A percentile compares a stretch with the other conserved stretches of the same genome.
phyloP scores from a whole-genome alignment of 2,329 filamentous ascomycete species.

The Dactylellina leptospora region DNA sequence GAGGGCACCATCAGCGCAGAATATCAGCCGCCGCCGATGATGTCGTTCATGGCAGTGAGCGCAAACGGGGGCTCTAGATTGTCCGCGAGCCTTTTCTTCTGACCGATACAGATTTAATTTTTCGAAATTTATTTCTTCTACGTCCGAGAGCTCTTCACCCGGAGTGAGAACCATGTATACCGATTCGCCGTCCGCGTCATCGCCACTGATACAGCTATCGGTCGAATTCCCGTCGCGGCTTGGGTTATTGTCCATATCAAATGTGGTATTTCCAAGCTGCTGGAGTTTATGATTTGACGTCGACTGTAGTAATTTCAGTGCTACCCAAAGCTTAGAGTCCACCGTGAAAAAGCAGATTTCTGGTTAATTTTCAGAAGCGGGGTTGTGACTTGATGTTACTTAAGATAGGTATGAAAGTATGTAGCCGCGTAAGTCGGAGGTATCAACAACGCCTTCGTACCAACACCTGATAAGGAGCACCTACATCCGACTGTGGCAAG shows the following conservation, averaged over 20 bases:
- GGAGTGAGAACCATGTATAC: not conserved
- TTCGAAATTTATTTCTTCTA: not conserved
- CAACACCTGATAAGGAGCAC: no score
- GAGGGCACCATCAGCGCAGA: not conserved
- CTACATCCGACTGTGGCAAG: no score
- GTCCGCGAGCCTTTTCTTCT: not conserved
- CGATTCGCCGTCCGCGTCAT: constrained; percentile 1
- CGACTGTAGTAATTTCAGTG: not conserved
- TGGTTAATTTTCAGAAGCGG: not conserved
- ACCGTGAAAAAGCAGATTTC: not conserved
- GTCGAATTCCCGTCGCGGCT: not conserved
- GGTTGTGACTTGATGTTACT: not conserved
- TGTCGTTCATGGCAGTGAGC: not conserved
- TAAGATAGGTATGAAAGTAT: no score
- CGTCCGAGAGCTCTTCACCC: not conserved
- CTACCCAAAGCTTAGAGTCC: not conserved
- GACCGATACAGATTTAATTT: not conserved
- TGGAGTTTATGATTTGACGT: not conserved
- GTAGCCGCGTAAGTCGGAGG: no score
- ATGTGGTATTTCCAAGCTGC: not conserved
- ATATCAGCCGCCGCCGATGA: not conserved
- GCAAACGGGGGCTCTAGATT: not conserved
- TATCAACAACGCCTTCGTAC: no score
- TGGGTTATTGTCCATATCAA: not conserved
- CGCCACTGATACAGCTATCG: not conserved